Evolutionary conservation across 1,139 yeast species (phyloP), one percentile per base, ranked within the genome.

Genomic region (Chernovozyma aurita): DNA sequence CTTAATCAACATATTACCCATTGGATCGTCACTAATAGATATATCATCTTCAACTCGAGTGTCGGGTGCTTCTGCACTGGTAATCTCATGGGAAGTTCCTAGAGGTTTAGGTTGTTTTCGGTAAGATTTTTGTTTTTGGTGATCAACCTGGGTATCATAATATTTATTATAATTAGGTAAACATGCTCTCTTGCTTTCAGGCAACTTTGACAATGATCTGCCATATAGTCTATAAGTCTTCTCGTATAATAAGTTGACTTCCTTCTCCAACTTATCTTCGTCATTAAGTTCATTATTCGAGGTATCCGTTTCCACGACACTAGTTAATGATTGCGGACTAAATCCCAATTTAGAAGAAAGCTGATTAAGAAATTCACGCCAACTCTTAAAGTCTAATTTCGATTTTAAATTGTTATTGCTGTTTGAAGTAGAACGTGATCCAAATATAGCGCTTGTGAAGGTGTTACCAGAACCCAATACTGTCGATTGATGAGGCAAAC

Each of bases 1-100:
- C 46, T 69, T 69, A 30, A 70, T 69, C 31, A 69, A 51, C 18
- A 69, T 52, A 42, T 69, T 69, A 0, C 75, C 76, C 67, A 63
- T 62, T 1, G 70, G 63, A 40, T 70, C 75, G 40, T 65, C 67
- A 14, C 68, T 55, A 17, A 70, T 61, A 4, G 71, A 60, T 11
- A 69, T 62, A 1, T 66, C 49, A 34, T 57, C 63, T 4, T 17
- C 31, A 7, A 7, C 29, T 7, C 29, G 29, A 26, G 11, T 14
- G 28, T 16, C 28, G 8, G 6, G 28, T 13, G 17, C 9, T 12
- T 26, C 22, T 6, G 31, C 6, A 13, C 28, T 13, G 9, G 17
- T 7, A n/a, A n/a, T 22, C 25, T 22, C 25, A 11, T n/a, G n/a
- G 25, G 12, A 22, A n/a, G 25, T n/a, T n/a, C 25, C 25, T 11